A percentile compares a stretch with the other conserved stretches of the same genome.
phyloP scores from a whole-genome alignment of 352 stramenopile species.

The Phytopythium kandeliae region DNA sequence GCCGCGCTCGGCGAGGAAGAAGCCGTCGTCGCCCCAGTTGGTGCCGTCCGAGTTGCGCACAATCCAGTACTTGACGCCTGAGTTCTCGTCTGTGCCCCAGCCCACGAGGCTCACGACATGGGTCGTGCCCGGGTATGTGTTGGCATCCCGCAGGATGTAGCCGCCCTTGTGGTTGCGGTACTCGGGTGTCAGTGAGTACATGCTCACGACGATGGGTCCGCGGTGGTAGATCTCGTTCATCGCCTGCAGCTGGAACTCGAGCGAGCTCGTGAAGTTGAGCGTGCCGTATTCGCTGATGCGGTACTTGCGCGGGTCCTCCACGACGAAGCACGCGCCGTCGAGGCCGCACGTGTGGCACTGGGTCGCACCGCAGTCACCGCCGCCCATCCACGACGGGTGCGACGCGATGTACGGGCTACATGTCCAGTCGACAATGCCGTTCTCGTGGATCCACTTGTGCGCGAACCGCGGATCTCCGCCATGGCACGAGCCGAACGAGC shows the following conservation, averaged over 20 bases:
- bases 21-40: slow-evolving; percentile 68
- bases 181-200: slow-evolving; percentile 75
- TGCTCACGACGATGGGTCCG: slow-evolving; percentile 92
- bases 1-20: slow-evolving; percentile 65
- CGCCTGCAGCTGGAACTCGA: slow-evolving; percentile 65
- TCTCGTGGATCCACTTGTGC: slow-evolving; percentile 82
- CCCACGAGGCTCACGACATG: slow-evolving; percentile 95
- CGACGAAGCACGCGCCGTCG: slow-evolving; percentile 49
- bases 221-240: slow-evolving; percentile 97
- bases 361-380: slow-evolving; percentile 42
- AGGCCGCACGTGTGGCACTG: slow-evolving; percentile 67
- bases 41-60: slow-evolving; percentile 91
- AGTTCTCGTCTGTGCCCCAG: slow-evolving; percentile 85
- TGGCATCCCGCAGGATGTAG: slow-evolving; percentile 86
- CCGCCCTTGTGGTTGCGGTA: slow-evolving; percentile 89
- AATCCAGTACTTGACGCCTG: slow-evolving; percentile 93
- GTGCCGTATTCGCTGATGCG: slow-evolving; percentile 70
- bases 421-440: slow-evolving; percentile 76
- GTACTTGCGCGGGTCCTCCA: slow-evolving; percentile 58
- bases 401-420: slow-evolving; percentile 81
- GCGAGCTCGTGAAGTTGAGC: slow-evolving; percentile 57
- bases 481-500: slow-evolving; percentile 69
- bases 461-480: slow-evolving; percentile 76
- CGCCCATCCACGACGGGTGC: slow-evolving; percentile 68
- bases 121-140: slow-evolving; percentile 61